Percentiles rank a stretch among this genome's conserved stretches.
Evolutionary conservation across 2,329 filamentous ascomycete species (phyloP).

Genomic region (Pseudogymnoascus sp.): DNA sequence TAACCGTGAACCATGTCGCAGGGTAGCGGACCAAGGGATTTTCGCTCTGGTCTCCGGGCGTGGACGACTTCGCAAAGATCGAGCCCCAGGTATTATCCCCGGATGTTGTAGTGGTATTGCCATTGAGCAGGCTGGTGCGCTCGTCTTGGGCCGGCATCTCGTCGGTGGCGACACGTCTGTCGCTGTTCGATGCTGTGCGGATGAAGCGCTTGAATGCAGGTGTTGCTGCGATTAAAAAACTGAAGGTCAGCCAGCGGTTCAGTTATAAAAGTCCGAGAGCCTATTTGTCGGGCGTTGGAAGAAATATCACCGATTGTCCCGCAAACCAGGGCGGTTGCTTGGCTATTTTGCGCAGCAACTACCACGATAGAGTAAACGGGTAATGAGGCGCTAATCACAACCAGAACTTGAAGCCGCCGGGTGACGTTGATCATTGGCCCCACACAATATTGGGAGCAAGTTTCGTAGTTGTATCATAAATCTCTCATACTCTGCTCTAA

Average conservation of each 20-base stretch:
- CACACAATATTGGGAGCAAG: not conserved
- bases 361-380: not conserved
- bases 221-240: not conserved
- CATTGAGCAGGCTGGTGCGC: conserved; percentile 20
- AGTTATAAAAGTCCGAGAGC: not conserved
- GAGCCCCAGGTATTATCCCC: conserved; percentile 12
- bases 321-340: not conserved
- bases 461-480: conserved; percentile 3
- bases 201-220: not conserved
- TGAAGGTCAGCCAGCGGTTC: not conserved
- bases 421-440: not conserved
- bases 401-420: not conserved
- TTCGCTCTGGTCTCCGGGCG: conserved; percentile 23
- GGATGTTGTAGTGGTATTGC: conserved; percentile 15
- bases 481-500: not conserved
- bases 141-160: conserved; percentile 18
- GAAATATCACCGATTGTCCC: not conserved
- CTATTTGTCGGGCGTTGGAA: not conserved
- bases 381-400: conserved; percentile 3
- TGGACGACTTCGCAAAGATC: conserved; percentile 20
- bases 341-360: conserved; percentile 1
- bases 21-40: conserved; percentile 23
- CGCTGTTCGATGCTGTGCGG: not conserved
- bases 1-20: conserved; percentile 21
- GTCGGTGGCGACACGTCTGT: not conserved